Base-by-base conservation (phyloP, 306 rosid genomes). In the Ormosia emarginata region DNA sequence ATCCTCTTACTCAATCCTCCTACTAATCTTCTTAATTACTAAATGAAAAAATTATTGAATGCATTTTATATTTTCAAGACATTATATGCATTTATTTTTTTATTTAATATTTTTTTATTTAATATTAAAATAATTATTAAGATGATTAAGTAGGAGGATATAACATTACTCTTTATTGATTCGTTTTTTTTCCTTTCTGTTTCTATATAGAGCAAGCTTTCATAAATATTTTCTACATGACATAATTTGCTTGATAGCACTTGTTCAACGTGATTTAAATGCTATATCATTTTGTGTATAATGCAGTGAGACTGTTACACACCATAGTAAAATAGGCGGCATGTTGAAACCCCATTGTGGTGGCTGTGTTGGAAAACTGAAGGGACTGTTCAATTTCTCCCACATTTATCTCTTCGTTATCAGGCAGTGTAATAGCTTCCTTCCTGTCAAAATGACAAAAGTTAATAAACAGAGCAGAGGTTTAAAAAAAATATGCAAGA, bases 321-420 rank as follows among this genome's bases (percentile, higher is more conserved):
- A 92, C 99, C 99, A 95, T 88, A 9, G 90, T 75, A 67, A 93
- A 87, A 76, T 82, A 93, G 62, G 88, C 83, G 12, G 79, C 80
- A 71, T 77, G 92, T 58, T 88, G 93, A 72, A 90, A 87, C 36
- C 83, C 79, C 83, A 33, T 85, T 76, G 87, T 37, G 81, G 87
- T 40, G 36, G 77, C 59, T 50, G 84, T 37, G 78, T 76, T 70
- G 63, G 92, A 75, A 65, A 80, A 85, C 75, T 74, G 78, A 80
- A 57, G 85, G 59, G 89, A 78, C 71, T 84, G 90, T 73, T 92
- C 95, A 37, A 85, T 67, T 12, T 88, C 92, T 49, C 67, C 92
- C 70, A 78, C 3, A 33, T 89, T 90, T 4, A 75, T 52, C 17
- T 85, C 89, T 62, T 74, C 65, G 11, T 78, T 88, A 68, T 89